Evolutionary conservation across 768 basidiomycete genomes (phyloP), one percentile per base, ranked within the genome.

Genomic region (Boletus pseudopeckii): DNA sequence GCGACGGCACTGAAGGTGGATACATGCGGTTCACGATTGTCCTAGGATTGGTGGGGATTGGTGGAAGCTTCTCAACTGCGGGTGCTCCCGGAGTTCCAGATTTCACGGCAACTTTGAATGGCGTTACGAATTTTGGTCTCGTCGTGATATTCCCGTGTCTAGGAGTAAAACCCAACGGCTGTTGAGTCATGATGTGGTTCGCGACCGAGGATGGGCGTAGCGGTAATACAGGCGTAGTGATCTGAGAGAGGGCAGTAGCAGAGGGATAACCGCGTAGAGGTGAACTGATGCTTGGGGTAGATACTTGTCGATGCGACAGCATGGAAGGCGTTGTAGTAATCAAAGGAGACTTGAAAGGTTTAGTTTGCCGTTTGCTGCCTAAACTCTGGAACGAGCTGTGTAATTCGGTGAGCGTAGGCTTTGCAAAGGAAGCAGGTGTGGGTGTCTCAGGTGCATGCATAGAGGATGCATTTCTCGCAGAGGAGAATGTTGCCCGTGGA

Each of bases 81-180:
- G 43, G 44, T 37, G 50, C 17, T 14, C 22, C 45, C 17, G 48
- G 33, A 24, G 77, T 74, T 36, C 72, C 73, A 43, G 79, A 78
- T 56, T 71, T 72, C 72, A 79, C 72, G 26, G 77, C 79, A 6
- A 67, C 49, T 61, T 86, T 88, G 65, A 88, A 87, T 0, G 85
- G 85, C 2, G 84, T 86, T 7, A 77, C 68, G 55, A 86, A 86
- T n/a, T 73, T 74, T 32, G 61, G 56, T 55, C 54, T 64, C 10
- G 73, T 69, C 33, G 75, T 69, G 7, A 68, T 67, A 30, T 55
- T 66, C 46, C 67, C 67, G 14, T 39, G 59, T 41, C 55, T 54
- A 26, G 58, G 61, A 17, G 61, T 64, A 38, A 69, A 66, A 4
- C 67, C 63, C 38, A 67, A 18, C 8, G 66, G 63, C 20, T 50